A percentile compares a stretch with the other conserved stretches of the same genome.
phyloP scores from a whole-genome alignment of 306 rosid genomes.

The Sechiopsis laciniata region DNA sequence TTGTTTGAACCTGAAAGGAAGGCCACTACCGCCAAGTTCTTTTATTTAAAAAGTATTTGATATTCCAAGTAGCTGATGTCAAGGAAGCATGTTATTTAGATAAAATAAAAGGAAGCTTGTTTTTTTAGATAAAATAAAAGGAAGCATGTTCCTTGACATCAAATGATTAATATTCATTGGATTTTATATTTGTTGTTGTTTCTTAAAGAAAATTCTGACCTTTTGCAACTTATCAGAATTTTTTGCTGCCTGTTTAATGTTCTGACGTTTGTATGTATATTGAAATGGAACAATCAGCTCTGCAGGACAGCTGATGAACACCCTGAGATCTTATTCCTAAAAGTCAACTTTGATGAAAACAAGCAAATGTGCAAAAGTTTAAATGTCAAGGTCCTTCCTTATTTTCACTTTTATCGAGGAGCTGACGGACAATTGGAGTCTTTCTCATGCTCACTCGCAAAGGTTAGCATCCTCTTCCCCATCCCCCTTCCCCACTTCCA shows the following conservation, averaged over 20 bases:
- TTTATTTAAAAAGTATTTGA: no score
- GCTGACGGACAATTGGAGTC: constrained; percentile 88
- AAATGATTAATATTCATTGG: constrained; percentile 12
- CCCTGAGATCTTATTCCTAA: constrained; percentile 77
- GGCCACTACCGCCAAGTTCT: background rate
- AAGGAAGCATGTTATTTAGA: background rate
- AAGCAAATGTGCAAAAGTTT: constrained; percentile 94
- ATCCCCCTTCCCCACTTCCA: background rate
- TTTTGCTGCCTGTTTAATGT: no score
- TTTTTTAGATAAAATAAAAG: background rate
- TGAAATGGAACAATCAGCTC: constrained; percentile 44
- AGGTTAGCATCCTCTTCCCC: constrained; percentile 42
- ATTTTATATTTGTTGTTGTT: background rate
- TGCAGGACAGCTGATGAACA: constrained; percentile 93
- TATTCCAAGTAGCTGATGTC: no score
- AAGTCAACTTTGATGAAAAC: constrained; percentile 95
- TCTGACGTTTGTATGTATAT: background rate
- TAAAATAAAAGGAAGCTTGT: no score
- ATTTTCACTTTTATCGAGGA: constrained; percentile 93
- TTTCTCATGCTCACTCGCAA: constrained; percentile 95
- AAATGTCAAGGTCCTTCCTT: constrained; percentile 95
- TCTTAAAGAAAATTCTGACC: background rate
- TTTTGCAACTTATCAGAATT: background rate
- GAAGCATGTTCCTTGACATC: background rate
- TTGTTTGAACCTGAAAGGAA: background rate